Base-by-base conservation (phyloP, 345 rosid genomes). In the Anastatica hierochuntica region DNA sequence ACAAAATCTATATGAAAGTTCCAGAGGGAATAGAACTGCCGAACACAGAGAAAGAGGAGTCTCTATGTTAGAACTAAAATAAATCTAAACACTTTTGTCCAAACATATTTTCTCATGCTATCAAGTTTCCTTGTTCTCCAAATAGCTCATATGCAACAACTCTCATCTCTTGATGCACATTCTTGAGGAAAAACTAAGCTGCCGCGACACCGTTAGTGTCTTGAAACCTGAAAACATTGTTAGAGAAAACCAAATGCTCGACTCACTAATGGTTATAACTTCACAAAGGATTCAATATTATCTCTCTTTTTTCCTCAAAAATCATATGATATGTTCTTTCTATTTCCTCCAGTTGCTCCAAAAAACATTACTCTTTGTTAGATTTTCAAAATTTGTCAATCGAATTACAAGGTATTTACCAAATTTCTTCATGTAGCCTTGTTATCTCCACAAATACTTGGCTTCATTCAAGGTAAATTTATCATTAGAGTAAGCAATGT, bases 341-440 rank as follows among this genome's bases (percentile, higher is more conserved):
- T 90, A 92, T 60, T 78, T 75, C 80, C 75, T 78, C 98, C 97
- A 92, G 60, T 92, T 83, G 68, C 95, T 73, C 63, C 98, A 92
- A 1, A 92, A 74, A 18, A 81, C 92, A 58, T 81, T 76, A 43
- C 86, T 74, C 71, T 78, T 78, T 2, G 80, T 17, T 14, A 97
- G 95, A 73, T 92, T 88, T 72, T 64, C 88, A 66, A 92, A 92
- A 77, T 92, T 95, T 72, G 88, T 97, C 26, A 75, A 67, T 66
- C 98, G 83, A 80, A 85, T 83, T 24, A 74, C 81, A 56, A 92
- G 69, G 70, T 82, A 80, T 52, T 74, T 88, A 38, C 73, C 73
- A 14, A 72, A 78, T 23, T 67, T 83, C 65, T 77, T 76, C 5
- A 83, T 16, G 14, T 95, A 92, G 15, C 79, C 79, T 47, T 92